Base-by-base conservation (phyloP, 2,329 filamentous ascomycete species). In the Ramularia endophylla region DNA sequence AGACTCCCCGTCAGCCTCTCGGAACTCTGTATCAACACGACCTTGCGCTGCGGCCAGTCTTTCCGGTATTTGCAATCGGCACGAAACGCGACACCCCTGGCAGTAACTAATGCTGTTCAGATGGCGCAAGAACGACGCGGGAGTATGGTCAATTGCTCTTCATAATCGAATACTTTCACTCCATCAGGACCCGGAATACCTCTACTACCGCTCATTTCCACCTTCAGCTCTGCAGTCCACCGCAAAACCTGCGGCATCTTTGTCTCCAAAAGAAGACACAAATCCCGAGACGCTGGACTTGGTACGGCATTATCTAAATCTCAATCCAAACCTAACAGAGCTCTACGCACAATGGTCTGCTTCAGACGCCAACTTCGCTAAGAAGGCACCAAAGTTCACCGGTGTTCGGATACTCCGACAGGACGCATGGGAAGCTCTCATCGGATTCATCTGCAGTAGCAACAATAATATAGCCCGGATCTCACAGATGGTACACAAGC, bases 401-500 rank as follows among this genome's bases (percentile, higher is more conserved):
- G 92, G 94, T 9, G 85, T 98, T 41, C 81, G 92, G 16, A 95
- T 98, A 51, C 69, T 98, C 32, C 86, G 83, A 55, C 92, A 98
- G 67, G 89, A 95, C 69, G 82, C 90, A 1, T 98, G 94, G 92
- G 92, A 98, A 65, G 81, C 92, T 1, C 72, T 98, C 16, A 72
- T 98, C 17, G 83, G 85, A 42, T 98, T 98, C 65, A 98, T 98
- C 50, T 98, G 92, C 73, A 95, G 89, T 65, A 95, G 88, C 66
- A 98, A 98, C 67, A 98, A 98, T 68, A 95, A 98, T 61, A 98
- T 98, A 46, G 77, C 82, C 2, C 80, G 92, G 28, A 98, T 98
- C 61, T 90, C 86, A 4, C 86, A 94, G 65, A 98, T 98, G 92
- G 88, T 90, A 16, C 81, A 94, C 54, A 97, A 95, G 56, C 71